A percentile compares a stretch with the other conserved stretches of the same genome.
Conservation (phyloP, 2,329 filamentous ascomycete genomes). For the Chlorencoelia australis region DNA sequence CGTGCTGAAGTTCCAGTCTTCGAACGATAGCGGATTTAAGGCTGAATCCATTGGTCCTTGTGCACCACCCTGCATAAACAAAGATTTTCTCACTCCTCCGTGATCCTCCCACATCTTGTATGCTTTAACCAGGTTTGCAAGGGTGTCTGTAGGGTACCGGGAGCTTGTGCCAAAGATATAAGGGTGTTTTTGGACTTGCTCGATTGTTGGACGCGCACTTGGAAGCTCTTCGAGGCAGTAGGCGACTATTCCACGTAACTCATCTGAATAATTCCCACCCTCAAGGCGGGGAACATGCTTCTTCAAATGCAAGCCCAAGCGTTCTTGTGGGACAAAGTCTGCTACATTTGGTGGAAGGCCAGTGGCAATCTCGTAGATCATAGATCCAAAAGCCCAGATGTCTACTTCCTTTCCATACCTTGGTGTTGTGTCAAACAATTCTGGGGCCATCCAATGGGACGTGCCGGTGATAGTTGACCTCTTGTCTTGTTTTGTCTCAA, state of each 20-base stretch:
- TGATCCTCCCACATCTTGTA: slow-evolving; percentile 68
- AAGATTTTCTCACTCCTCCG: slow-evolving; percentile 58
- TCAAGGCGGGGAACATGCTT: slow-evolving; percentile 58
- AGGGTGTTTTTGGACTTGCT: slow-evolving; percentile 57
- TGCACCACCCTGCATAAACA: slow-evolving; percentile 51
- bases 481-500: slow-evolving; percentile 68
- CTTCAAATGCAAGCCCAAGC: slow-evolving; percentile 46
- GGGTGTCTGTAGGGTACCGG: slow-evolving; percentile 51
- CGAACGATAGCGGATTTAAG: slow-evolving; percentile 35
- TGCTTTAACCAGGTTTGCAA: slow-evolving; percentile 57
- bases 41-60: slow-evolving; percentile 34
- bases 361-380: slow-evolving; percentile 72
- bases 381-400: slow-evolving; percentile 78
- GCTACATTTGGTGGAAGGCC: slow-evolving; percentile 62
- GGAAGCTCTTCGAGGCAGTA: slow-evolving; percentile 65
- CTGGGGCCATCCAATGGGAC: slow-evolving; percentile 79
- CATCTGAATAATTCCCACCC: slow-evolving; percentile 59
- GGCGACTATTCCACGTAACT: slow-evolving; percentile 59
- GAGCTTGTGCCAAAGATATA: slow-evolving; percentile 56
- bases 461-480: slow-evolving; percentile 74
- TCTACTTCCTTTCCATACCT: slow-evolving; percentile 66
- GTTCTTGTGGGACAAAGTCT: slow-evolving; percentile 37
- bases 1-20: slow-evolving; percentile 60
- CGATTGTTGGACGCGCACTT: slow-evolving; percentile 56
- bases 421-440: slow-evolving; percentile 55